Conservation (phyloP, 495 filamentous ascomycete species). For the Penicillium pulvis region DNA sequence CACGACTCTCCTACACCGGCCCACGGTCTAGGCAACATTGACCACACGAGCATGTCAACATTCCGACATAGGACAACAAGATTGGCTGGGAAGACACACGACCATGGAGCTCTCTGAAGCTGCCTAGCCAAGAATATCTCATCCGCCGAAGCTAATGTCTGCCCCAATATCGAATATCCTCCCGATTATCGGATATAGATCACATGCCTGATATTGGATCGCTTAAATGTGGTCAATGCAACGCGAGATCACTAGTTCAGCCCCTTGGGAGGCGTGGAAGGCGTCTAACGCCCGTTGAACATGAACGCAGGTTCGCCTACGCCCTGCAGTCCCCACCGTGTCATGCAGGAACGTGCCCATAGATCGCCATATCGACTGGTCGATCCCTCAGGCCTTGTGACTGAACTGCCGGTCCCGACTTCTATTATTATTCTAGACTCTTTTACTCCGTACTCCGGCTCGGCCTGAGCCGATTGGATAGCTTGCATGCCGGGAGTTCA, state of each 20-base stretch:
- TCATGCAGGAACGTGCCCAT: conserved; percentile 11
- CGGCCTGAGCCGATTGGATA: background rate
- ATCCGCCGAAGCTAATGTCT: background rate
- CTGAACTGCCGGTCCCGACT: background rate
- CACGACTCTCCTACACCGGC: background rate
- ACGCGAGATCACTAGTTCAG: background rate
- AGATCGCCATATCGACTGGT: conserved; percentile 9
- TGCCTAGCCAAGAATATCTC: background rate
- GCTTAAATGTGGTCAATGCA: background rate
- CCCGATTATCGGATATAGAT: background rate
- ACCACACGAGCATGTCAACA: background rate
- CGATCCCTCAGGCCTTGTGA: conserved; percentile 2
- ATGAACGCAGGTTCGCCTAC: background rate
- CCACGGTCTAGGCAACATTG: background rate
- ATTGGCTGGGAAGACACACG: background rate
- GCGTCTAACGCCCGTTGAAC: background rate
- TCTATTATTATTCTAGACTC: background rate
- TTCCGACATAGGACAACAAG: background rate
- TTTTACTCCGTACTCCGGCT: background rate
- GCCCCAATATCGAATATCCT: background rate
- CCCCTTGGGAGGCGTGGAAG: background rate
- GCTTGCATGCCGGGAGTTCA: background rate
- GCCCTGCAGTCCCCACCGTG: background rate
- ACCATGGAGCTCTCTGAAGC: background rate
- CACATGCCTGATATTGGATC: background rate